Base-by-base conservation (phyloP, 225 moss, liverwort and hornwort species). In the Pleurozium schreberi region DNA sequence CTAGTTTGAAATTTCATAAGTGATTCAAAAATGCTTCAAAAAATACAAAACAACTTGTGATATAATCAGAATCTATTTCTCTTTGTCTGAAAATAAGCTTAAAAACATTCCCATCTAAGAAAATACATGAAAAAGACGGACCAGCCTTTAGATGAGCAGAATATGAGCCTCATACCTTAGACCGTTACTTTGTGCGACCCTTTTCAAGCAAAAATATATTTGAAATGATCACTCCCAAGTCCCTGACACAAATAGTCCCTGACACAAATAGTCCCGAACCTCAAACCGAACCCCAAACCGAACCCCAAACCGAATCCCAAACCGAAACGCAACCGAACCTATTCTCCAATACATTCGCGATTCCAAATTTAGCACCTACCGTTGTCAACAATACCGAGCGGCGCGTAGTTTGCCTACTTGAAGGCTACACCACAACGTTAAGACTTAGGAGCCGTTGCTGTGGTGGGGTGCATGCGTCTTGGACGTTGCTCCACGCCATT, bases 371-470 rank as follows among this genome's bases (percentile, higher is more conserved):
- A 66, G 86, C 33, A 4, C 17, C 18, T 63, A 52, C 86, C 85
- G 91, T 81, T 77, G 91, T 87, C 87, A 59, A 8, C 42, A 22
- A 92, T 81, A 89, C 91, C 85, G 91, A 69, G 91, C 89, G 89
- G 89, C 85, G 89, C 89, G 91, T 89, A 87, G 85, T 82, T 89
- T 71, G 71, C 57, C 11, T 84, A 62, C 3, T 15, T 13, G 58
- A 78, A 23, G 19, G 88, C 85, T 65, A 86, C 78, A 60, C 15
- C 70, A 7, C 15, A 36, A 62, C 67, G 55, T 67, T 43, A 42
- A 60, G 60, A n/a, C n/a, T n/a, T n/a, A n/a, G n/a, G n/a, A 83
- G 50, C 47, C 83, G 65, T 87, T 60, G 75, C 27, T 22, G 43
- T 18, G 64, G 49, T 14, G 64, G 45, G 42, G 40, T 64, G 59